phyloP scores from a whole-genome alignment of 2,329 filamentous ascomycete species.

The Beauveria bassiana region DNA sequence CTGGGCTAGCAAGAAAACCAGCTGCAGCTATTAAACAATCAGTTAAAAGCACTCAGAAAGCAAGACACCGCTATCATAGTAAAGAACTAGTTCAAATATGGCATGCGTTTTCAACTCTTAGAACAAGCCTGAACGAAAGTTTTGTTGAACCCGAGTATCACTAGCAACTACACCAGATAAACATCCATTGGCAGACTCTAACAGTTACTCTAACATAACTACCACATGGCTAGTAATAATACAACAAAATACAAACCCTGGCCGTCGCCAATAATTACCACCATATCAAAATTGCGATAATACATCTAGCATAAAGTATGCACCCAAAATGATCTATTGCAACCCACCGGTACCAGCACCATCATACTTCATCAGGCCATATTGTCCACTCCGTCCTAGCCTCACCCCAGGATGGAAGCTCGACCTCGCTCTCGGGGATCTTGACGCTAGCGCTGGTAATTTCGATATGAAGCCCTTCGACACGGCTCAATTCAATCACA shows the following conservation, averaged over 20 bases:
- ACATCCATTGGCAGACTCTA: slow-evolving; percentile 8
- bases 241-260: slow-evolving; percentile 6
- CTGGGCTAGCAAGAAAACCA: too few relatives aligned
- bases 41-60: too few relatives aligned
- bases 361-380: slow-evolving; percentile 5
- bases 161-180: not conserved
- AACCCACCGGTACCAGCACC: not conserved
- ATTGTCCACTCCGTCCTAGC: not conserved
- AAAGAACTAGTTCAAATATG: too few relatives aligned
- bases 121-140: too few relatives aligned
- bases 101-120: too few relatives aligned
- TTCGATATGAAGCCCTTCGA: slow-evolving; percentile 23
- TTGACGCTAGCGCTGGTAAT: slow-evolving; percentile 25
- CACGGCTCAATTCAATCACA: slow-evolving; percentile 18
- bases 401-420: slow-evolving; percentile 24
- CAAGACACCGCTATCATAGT: too few relatives aligned
- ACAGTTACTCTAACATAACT: slow-evolving; percentile 7
- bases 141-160: too few relatives aligned
- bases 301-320: slow-evolving; percentile 5
- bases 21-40: too few relatives aligned
- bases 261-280: slow-evolving; percentile 11
- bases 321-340: slow-evolving; percentile 7
- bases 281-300: slow-evolving; percentile 10
- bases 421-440: slow-evolving; percentile 17
- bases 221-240: slow-evolving; percentile 11